Evolutionary conservation across 129 eudicot species (phyloP), one percentile per base, ranked within the genome.

Genomic region (Chrysanthemum lavandulifolium): DNA sequence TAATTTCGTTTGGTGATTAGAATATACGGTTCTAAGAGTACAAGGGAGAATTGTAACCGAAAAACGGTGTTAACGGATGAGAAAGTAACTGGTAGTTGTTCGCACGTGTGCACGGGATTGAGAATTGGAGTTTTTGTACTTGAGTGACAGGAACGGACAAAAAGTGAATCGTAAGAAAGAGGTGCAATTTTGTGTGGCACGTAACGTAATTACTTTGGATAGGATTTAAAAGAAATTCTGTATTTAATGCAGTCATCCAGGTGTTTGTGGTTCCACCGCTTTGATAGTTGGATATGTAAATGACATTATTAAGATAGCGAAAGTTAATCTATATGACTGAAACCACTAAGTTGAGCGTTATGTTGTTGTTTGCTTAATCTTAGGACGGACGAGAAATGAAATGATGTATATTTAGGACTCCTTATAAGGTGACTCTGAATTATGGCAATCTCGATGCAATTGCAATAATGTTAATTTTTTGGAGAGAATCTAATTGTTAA

Each of bases 281-380:
- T 40, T 65, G 55, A 65, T 65, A 40, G 16, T 54, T 69, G 4
- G 73, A 53, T n/a, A n/a, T n/a, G n/a, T n/a, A n/a, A n/a, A n/a
- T n/a, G n/a, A n/a, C n/a, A n/a, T n/a, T n/a, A n/a, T n/a, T 31
- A 47, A 16, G 53, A 33, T 43, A 31, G 36, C 23, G 48, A 29
- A 13, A 55, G 2, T 40, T 54, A 19, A 53, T 7, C 10, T 6
- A 36, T 36, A 5, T 36, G 45, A 6, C 45, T 36, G 8, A 36
- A 36, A 36, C 10, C 45, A 36, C 45, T 36, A 36, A 3, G 36
- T 31, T 31, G 36, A 3, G 36, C 36, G 6, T 36, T 6, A 36
- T 40, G 10, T 7, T 40, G 47, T 40, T 5, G 47, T 40, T 40
- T 7, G 7, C 47, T 40, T 40, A 40, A 6, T 40, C 45, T 40